Evolutionary conservation across 2,329 filamentous ascomycete genomes (phyloP).

Genomic region (Albifimbria verrucaria): DNA sequence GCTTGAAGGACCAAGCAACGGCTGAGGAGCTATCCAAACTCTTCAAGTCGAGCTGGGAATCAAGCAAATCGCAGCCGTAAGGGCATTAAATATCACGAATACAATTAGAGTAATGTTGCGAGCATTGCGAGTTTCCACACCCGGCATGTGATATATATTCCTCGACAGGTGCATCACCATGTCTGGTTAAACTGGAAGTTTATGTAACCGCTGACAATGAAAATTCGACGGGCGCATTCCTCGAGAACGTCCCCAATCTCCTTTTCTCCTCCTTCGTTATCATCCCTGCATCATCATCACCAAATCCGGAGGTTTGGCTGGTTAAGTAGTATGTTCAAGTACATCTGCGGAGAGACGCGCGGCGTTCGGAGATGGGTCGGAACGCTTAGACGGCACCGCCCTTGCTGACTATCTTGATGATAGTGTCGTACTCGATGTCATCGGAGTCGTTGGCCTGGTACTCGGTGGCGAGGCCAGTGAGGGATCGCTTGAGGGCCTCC

Average conservation of each 20-base stretch:
- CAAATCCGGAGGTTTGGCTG: neutral
- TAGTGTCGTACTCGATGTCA: constrained; percentile 74
- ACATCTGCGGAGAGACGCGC: constrained; percentile 19
- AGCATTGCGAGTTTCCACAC: constrained; percentile 19
- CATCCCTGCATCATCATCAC: constrained; percentile 21
- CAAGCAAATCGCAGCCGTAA: constrained; percentile 30
- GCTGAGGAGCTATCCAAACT: constrained; percentile 62
- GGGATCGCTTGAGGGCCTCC: constrained; percentile 75
- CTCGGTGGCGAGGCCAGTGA: constrained; percentile 72
- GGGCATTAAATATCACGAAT: neutral
- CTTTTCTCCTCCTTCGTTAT: constrained; percentile 15
- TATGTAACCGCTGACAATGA: constrained; percentile 20
- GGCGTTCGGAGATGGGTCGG: constrained; percentile 10
- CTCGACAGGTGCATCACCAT: constrained; percentile 26
- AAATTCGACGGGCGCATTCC: constrained; percentile 14
- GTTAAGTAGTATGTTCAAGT: constrained; percentile 22
- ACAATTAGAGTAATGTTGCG: constrained; percentile 9
- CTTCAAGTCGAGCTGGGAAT: constrained; percentile 71
- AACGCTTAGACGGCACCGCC: constrained; percentile 46
- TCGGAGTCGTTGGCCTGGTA: constrained; percentile 81
- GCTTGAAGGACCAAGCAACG: constrained; percentile 66
- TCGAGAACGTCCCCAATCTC: constrained; percentile 14
- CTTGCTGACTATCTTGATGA: constrained; percentile 67
- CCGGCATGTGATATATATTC: constrained; percentile 24
- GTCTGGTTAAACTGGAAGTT: constrained; percentile 24